Conservation (phyloP, 2,329 filamentous ascomycete genomes). For the Juglanconis juglandina region DNA sequence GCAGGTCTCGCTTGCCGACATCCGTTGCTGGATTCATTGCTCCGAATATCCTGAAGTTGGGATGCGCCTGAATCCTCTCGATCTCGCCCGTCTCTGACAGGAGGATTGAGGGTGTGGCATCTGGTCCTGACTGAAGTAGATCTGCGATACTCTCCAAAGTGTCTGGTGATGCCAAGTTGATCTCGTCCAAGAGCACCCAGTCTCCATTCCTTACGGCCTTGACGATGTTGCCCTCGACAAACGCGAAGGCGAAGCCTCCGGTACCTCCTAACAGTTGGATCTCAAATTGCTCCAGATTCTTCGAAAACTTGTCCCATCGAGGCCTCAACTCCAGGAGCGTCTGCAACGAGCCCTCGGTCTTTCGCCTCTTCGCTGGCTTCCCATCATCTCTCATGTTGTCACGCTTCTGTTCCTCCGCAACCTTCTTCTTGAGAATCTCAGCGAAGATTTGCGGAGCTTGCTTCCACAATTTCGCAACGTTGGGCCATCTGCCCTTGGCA, state of each 20-base stretch:
- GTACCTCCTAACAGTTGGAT: constrained; percentile 70
- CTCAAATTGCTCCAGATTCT: constrained; percentile 73
- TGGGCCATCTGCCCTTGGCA: constrained; percentile 81
- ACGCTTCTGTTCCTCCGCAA: constrained; percentile 43
- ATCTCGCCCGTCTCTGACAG: constrained; percentile 92
- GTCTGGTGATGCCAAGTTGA: constrained; percentile 92
- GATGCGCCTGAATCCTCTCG: constrained; percentile 83
- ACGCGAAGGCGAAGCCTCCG: constrained; percentile 84
- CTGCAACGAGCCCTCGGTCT: constrained; percentile 56
- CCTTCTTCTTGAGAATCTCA: constrained; percentile 57
- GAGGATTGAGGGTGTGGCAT: constrained; percentile 74
- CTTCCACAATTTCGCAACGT: constrained; percentile 79
- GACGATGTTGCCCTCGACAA: constrained; percentile 92
- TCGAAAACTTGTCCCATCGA: constrained; percentile 78
- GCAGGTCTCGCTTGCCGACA: constrained; percentile 91
- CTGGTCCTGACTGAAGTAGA: constrained; percentile 70
- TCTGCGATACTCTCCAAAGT: constrained; percentile 92
- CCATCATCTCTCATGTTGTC: constrained; percentile 40
- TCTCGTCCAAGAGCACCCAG: constrained; percentile 95
- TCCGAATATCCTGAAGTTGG: constrained; percentile 92
- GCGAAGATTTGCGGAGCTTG: constrained; percentile 87
- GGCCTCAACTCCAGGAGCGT: constrained; percentile 54
- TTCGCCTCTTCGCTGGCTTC: constrained; percentile 68
- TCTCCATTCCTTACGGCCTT: constrained; percentile 94
- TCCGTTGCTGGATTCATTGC: constrained; percentile 99